Evolutionary conservation across 768 basidiomycete genomes (phyloP), one percentile per base, ranked within the genome.

Genomic region (Pulveroboletus sp.): DNA sequence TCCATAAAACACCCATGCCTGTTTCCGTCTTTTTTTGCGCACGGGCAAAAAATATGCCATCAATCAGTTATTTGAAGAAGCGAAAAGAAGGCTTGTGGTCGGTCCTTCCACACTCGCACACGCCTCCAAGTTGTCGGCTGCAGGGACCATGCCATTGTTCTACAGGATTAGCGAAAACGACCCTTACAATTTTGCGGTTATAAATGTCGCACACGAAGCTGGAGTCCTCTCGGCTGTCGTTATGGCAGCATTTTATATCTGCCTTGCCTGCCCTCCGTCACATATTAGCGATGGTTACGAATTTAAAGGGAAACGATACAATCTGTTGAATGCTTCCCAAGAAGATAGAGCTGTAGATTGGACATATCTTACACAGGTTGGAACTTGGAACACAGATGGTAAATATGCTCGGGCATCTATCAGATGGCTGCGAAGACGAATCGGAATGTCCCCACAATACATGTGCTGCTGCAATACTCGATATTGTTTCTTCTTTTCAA

Each of bases 21-120:
- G 25, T 53, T 23, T 2, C 44, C 16, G 51, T 50, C 35, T 29
- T 53, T 57, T 57, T 20, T 35, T 47, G 19, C 56, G 50, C 35
- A 14, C 50, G 42, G 55, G 56, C 9, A 57, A 50, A 27, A 58
- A 57, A 31, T 58, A 58, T 10, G 43, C 16, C 9, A 44, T 58
- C 17, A 19, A n/a, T 9, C 56, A 50, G 10, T 17, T 54, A 23
- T 48, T 58, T 14, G 24, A 43, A 16, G 57, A 58, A 20, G 56
- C 36, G 6, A 24, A 40, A 25, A 48, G 20, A 16, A 47, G 43
- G 27, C 20, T 57, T 23, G 40, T 45, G 10, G 24, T 47, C 17
- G 10, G 3, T 13, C 11, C 12, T 2, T 23, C 48, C 12, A 3
- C 33, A 11, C 31, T 47, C 2, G 9, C 0, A 1, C 14, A 12